Evolutionary conservation across 2,329 filamentous ascomycete species (phyloP).

Genomic region (Sclerotinia subarctica): DNA sequence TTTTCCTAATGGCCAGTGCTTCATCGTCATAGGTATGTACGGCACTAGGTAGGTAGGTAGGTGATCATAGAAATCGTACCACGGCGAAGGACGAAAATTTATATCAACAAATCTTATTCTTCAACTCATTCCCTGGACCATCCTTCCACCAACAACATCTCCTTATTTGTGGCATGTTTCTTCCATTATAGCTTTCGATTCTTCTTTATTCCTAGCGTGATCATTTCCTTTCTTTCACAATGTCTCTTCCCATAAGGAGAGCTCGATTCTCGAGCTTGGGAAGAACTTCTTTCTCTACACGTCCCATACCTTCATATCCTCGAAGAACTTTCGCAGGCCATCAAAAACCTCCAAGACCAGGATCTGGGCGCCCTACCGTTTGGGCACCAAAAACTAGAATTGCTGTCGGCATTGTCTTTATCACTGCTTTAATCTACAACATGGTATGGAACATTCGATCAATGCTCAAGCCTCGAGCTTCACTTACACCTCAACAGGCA

Average conservation of each 20-base stretch:
- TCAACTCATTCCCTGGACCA: neutral
- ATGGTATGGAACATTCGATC: conserved; percentile 42
- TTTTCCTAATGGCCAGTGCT: conserved; percentile 12
- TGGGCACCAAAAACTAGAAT: conserved; percentile 48
- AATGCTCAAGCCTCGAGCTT: conserved; percentile 20
- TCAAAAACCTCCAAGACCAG: conserved; percentile 26
- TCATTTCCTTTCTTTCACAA: conserved; percentile 27
- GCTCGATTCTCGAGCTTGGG: conserved; percentile 21
- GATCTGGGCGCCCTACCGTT: conserved; percentile 32
- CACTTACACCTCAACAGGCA: conserved; percentile 31
- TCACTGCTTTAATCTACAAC: conserved; percentile 48
- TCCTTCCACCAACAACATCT: conserved; percentile 16
- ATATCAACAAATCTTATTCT: neutral
- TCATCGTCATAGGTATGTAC: conserved; percentile 1
- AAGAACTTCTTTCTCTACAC: conserved; percentile 10
- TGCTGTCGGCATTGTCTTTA: conserved; percentile 48
- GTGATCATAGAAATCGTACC: conserved; percentile 18
- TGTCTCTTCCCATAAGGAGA: conserved; percentile 28
- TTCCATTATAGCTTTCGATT: conserved; percentile 27
- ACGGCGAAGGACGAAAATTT: neutral
- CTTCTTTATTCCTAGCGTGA: conserved; percentile 10
- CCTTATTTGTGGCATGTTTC: conserved; percentile 32
- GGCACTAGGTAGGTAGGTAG: too few species aligned
- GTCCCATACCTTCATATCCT: conserved; percentile 21
- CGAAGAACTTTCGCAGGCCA: conserved; percentile 30